phyloP scores from a whole-genome alignment of 106 monocot genomes.

The Alisma plantagoaquatica region DNA sequence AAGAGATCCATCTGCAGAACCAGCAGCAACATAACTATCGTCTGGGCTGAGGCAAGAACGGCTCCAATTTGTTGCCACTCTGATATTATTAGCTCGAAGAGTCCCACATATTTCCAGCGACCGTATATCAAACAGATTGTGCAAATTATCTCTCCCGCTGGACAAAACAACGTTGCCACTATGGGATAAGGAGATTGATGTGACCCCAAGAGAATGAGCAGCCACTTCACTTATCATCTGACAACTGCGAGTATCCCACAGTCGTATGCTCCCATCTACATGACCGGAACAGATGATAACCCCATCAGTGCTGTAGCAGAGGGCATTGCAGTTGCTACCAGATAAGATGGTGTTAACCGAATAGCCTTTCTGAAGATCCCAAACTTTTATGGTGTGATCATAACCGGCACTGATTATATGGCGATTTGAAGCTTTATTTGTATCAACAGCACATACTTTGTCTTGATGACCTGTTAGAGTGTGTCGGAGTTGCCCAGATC shows the following conservation, averaged over 20 bases:
- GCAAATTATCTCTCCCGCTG: slow-evolving; percentile 82
- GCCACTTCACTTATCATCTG: slow-evolving; percentile 63
- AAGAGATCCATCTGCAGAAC: slow-evolving; percentile 68
- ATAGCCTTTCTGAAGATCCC: slow-evolving; percentile 82
- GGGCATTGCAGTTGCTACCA: slow-evolving; percentile 74
- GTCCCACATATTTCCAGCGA: slow-evolving; percentile 68
- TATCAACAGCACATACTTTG: slow-evolving; percentile 87
- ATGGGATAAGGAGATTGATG: slow-evolving; percentile 61
- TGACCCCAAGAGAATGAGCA: slow-evolving; percentile 72
- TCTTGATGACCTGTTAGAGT: slow-evolving; percentile 72
- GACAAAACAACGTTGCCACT: slow-evolving; percentile 60
- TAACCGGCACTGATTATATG: slow-evolving; percentile 50
- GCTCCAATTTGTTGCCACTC: slow-evolving; percentile 71
- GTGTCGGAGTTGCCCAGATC: slow-evolving; percentile 51
- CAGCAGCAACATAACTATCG: slow-evolving; percentile 60
- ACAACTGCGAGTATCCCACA: slow-evolving; percentile 68
- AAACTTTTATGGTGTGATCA: slow-evolving; percentile 80
- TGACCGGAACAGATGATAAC: slow-evolving; percentile 75
- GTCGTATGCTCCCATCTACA: slow-evolving; percentile 69
- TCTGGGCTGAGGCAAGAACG: slow-evolving; percentile 77
- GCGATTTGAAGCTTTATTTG: slow-evolving; percentile 33
- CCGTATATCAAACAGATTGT: slow-evolving; percentile 78
- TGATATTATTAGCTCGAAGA: slow-evolving; percentile 43
- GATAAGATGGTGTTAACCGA: slow-evolving; percentile 66
- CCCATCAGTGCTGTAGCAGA: slow-evolving; percentile 56